These are phyloP conservation scores for Moesziomyces antarcticus DNA, from an alignment of 1,284 basidiomycete genomes.

Conservation along the genomic window DNA sequence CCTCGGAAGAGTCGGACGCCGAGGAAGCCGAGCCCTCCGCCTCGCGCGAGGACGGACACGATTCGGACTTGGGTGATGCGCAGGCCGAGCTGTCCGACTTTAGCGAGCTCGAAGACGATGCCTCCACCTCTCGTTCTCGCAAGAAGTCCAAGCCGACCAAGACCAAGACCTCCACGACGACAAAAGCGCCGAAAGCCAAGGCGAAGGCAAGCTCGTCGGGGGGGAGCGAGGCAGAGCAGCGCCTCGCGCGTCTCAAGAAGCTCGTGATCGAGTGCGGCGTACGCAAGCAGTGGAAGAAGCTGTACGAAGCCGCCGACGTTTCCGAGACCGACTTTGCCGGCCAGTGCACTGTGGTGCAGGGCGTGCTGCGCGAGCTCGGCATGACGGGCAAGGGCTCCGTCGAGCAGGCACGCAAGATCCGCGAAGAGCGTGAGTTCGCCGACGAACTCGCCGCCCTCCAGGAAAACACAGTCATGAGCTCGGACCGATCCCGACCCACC, in stretches of 20 bases:
- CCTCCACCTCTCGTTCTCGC: slow-evolving; percentile 9
- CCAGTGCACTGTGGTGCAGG: slow-evolving; percentile 34
- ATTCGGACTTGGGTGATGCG: background rate
- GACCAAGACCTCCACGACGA: slow-evolving; percentile 4
- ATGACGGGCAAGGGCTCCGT: slow-evolving; percentile 41
- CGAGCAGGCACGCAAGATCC: slow-evolving; percentile 39
- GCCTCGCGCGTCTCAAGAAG: slow-evolving; percentile 34
- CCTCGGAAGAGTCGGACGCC: background rate
- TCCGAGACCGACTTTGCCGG: slow-evolving; percentile 12
- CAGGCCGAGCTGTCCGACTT: slow-evolving; percentile 7
- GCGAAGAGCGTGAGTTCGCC: slow-evolving; percentile 35
- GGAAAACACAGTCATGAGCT: slow-evolving; percentile 18
- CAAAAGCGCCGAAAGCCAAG: slow-evolving; percentile 7
- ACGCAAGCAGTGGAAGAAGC: slow-evolving; percentile 45
- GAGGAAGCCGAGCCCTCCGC: background rate
- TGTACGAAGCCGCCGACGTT: slow-evolving; percentile 33
- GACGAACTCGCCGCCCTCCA: slow-evolving; percentile 36
- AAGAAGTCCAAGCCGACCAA: slow-evolving; percentile 8
- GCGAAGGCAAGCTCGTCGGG: background rate
- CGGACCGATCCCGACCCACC: background rate
- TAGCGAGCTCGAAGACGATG: slow-evolving; percentile 45
- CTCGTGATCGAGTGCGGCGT: slow-evolving; percentile 46
- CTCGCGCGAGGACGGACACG: background rate
- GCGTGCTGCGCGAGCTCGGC: slow-evolving; percentile 33
- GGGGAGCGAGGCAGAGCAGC: slow-evolving; percentile 27